phyloP scores from a whole-genome alignment of 2,329 filamentous ascomycete species.

The Beauveria sp. region DNA sequence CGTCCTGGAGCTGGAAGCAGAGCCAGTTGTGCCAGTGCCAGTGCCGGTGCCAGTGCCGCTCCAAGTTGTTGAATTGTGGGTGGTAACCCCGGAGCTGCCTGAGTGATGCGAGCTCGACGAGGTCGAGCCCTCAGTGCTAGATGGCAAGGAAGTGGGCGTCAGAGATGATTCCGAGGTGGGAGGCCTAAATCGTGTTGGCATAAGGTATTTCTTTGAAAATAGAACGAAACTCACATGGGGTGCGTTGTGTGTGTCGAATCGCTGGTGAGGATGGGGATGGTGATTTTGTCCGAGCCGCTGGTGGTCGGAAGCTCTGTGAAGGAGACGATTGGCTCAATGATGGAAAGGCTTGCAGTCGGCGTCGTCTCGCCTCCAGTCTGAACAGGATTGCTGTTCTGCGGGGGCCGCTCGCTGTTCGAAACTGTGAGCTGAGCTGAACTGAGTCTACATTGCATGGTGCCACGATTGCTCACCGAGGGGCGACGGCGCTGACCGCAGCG shows the following conservation, averaged over 20 bases:
- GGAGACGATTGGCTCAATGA: neutral
- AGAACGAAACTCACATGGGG: neutral
- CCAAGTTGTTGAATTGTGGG: neutral
- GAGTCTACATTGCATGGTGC: neutral
- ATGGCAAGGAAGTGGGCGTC: neutral
- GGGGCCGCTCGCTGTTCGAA: neutral
- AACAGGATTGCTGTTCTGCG: neutral
- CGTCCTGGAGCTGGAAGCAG: neutral
- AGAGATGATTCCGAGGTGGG: neutral
- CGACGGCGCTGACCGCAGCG: conserved; percentile 2
- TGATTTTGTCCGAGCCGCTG: neutral
- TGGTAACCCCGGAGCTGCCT: neutral
- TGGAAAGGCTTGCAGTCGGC: neutral
- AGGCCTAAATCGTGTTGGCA: neutral
- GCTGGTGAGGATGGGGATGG: neutral
- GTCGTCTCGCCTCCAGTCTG: neutral
- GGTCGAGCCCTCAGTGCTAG: neutral
- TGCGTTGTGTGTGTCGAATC: neutral
- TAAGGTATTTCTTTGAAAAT: neutral
- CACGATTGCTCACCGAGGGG: neutral
- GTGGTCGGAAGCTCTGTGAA: neutral
- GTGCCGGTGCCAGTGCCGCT: neutral
- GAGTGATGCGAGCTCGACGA: neutral
- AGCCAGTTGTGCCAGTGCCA: neutral
- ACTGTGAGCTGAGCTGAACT: conserved; percentile 2